These are phyloP conservation scores for Tanozyma kutaoensis DNA, from an alignment of 805 yeast species.

Conservation along the genomic window DNA sequence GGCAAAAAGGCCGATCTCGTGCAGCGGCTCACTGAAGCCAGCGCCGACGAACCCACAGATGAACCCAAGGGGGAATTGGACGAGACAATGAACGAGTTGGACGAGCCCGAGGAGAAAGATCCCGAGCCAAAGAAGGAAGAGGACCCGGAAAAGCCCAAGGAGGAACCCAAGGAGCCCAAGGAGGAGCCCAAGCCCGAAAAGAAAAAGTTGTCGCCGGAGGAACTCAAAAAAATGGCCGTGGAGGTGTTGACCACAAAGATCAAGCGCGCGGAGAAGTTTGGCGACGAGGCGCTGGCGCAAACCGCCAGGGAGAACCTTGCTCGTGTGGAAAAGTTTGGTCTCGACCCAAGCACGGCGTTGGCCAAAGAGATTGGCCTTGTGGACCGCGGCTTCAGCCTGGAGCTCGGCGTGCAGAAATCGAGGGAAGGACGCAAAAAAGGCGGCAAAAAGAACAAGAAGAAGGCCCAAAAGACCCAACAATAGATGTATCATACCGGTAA, in stretches of 20 bases:
- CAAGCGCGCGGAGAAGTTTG: constrained; percentile 67
- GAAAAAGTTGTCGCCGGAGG: constrained; percentile 45
- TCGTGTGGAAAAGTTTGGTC: constrained; percentile 78
- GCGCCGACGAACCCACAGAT: no score
- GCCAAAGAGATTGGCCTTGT: constrained; percentile 60
- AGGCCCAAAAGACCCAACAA: no score
- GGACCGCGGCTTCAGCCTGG: no score
- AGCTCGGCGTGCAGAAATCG: no score
- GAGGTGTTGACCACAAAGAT: constrained; percentile 56
- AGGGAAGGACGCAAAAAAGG: no score
- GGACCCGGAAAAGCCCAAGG: constrained; percentile 1
- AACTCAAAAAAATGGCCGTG: constrained; percentile 54
- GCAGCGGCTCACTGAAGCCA: constrained; percentile 31
- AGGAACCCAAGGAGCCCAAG: neutral
- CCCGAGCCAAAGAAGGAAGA: neutral
- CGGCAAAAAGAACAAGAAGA: no score
- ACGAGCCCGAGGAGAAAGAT: constrained; percentile 1
- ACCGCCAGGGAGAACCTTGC: constrained; percentile 48
- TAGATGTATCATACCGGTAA: no score
- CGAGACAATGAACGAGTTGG: neutral
- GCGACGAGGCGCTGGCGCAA: constrained; percentile 42
- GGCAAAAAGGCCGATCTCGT: constrained; percentile 79
- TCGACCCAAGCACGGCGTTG: constrained; percentile 49
- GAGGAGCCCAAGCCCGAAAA: constrained; percentile 15
- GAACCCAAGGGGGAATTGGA: no score